Percentiles rank a stretch among this genome's conserved stretches.
phyloP scores from a whole-genome alignment of 192 early-diverging fungal species.

The Entomortierella parvispora region DNA sequence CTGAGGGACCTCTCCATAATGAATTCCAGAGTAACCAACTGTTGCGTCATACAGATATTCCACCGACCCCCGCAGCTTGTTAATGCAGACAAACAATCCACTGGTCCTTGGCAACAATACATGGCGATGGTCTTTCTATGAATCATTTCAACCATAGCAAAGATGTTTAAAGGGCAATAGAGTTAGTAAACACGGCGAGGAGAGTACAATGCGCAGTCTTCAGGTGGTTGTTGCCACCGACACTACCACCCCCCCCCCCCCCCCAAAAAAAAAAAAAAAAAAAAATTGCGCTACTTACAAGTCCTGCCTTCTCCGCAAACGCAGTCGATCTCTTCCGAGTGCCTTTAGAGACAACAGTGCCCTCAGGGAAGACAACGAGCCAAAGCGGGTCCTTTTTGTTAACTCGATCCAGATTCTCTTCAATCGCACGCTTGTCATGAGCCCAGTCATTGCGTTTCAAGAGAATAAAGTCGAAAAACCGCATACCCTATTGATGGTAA shows the following conservation, averaged over 20 bases:
- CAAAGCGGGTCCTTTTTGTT: constrained; percentile 76
- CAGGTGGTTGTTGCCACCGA: too few species aligned
- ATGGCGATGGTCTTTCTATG: constrained; percentile 67
- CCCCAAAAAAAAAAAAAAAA: constrained; percentile 8
- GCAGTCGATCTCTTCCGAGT: constrained; percentile 73
- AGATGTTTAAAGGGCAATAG: neutral
- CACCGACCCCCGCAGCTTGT: constrained; percentile 70
- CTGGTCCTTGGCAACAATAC: constrained; percentile 88
- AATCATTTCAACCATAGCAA: neutral
- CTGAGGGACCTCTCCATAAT: constrained; percentile 79
- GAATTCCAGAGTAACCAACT: constrained; percentile 86
- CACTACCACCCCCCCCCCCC: too few species aligned
- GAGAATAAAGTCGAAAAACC: constrained; percentile 94
- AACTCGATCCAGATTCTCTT: constrained; percentile 67
- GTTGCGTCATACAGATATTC: constrained; percentile 90
- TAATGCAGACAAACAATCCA: constrained; percentile 79
- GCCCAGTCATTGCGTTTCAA: constrained; percentile 85
- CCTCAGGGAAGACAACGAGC: constrained; percentile 97
- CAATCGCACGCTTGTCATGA: constrained; percentile 74
- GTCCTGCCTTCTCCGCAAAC: constrained; percentile 76
- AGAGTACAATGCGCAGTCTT: too few species aligned
- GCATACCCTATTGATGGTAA: constrained; percentile 71
- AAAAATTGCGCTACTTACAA: constrained; percentile 43
- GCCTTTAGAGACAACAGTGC: constrained; percentile 86
- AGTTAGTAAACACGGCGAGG: too few species aligned